Evolutionary conservation across 371 early-diverging fungal species (phyloP).

Genomic region (Mortierella sp.): DNA sequence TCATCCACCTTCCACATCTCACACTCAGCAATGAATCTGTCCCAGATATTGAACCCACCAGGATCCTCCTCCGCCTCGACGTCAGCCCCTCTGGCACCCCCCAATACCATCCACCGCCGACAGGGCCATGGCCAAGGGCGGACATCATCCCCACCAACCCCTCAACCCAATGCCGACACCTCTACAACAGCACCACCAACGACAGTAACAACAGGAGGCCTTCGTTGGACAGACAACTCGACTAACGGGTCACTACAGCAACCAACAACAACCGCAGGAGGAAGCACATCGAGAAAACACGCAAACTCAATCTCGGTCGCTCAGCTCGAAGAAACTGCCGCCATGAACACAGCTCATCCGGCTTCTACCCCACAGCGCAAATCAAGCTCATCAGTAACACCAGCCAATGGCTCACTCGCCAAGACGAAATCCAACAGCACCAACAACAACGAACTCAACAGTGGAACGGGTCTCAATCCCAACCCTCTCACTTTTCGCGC

Average conservation of each 20-base stretch:
- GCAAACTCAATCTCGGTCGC: slow-evolving; percentile 40
- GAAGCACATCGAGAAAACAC: slow-evolving; percentile 30
- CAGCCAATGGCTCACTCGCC: neutral
- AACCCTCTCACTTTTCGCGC: slow-evolving; percentile 45
- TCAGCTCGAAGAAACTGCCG: slow-evolving; percentile 30
- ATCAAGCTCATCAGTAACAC: neutral
- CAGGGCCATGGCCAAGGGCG: slow-evolving; percentile 20
- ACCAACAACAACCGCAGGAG: slow-evolving; percentile 3
- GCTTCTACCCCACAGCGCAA: neutral
- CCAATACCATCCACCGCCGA: neutral
- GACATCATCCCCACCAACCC: slow-evolving; percentile 16
- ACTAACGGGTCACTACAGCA: slow-evolving; percentile 4
- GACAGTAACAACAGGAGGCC: neutral
- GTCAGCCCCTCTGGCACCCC: neutral
- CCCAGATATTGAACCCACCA: slow-evolving; percentile 51
- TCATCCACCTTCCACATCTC: neutral
- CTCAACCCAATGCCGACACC: neutral
- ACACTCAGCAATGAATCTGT: slow-evolving; percentile 43
- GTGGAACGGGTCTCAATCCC: neutral
- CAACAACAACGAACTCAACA: slow-evolving; percentile 33
- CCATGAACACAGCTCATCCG: neutral
- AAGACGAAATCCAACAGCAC: slow-evolving; percentile 22
- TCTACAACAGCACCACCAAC: slow-evolving; percentile 5
- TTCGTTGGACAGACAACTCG: slow-evolving; percentile 1
- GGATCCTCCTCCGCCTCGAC: slow-evolving; percentile 14